Base-by-base conservation (phyloP, 257 asterid species). In the Scutellaria minor region DNA sequence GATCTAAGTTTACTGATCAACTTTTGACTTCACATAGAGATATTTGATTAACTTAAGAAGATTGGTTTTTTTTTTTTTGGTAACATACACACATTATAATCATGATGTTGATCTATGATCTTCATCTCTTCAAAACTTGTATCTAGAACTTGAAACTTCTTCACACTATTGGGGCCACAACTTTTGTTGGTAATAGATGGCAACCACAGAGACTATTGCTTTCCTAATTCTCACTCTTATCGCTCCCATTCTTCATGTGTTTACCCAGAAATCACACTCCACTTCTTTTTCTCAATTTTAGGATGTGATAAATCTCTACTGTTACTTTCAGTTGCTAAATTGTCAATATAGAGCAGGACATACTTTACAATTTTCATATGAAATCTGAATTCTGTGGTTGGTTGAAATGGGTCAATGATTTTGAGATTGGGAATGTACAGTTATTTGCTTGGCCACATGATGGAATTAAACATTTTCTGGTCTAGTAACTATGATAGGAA, bases 61-160 rank as follows among this genome's bases (percentile, higher is more conserved):
- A 52, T 64, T 73, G 8, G 20, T 50, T 67, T 18, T 18, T 18
- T 18, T 18, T 75, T 55, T 60, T 40, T 37, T 37, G 12, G 46
- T 60, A 59, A 42, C 66, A 54, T 10, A 55, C 64, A 37, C 66
- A 22, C 53, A 4, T n/a, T 1, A 31, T 22, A 55, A 24, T 64
- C 65, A 27, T n/a, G n/a, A 74, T 31, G 24, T 41, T 14, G 51
- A 63, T 73, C 63, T 52, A 22, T 31, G 71, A 51, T 73, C 50
- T 44, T 27, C 22, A 12, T 55, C 50, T 63, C 18, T 14, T 73
- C 18, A 13, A 31, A 52, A 54, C 9, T 27, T 62, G 60, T 44
- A 45, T 57, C 22, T 42, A 2, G 24, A 69, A 22, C 20, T 14
- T 14, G 61, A 2, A 47, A 71, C 53, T 46, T 27, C 35, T 20